phyloP scores from a whole-genome alignment of 176 grass and related monocot genomes.

The Eragrostis nindensis region DNA sequence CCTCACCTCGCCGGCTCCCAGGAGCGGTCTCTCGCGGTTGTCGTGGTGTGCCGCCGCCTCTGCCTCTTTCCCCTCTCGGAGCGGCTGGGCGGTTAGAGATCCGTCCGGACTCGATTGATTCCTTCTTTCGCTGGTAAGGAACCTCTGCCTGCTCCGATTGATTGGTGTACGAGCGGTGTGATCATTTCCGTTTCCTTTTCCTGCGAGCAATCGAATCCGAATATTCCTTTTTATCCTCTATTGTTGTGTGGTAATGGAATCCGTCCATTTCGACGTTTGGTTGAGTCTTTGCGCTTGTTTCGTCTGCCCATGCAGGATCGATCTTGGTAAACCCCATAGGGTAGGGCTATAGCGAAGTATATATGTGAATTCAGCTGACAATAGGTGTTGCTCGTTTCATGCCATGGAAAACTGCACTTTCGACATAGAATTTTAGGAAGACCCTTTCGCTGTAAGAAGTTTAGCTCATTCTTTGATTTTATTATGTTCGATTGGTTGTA shows the following conservation, averaged over 20 bases:
- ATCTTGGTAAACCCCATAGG: background rate
- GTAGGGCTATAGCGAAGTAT: background rate
- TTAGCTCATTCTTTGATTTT: background rate
- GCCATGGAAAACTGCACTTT: background rate
- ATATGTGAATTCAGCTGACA: background rate
- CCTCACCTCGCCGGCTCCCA: background rate
- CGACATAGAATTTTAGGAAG: background rate
- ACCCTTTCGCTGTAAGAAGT: background rate
- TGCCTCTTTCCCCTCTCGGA: background rate
- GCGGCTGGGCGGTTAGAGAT: background rate
- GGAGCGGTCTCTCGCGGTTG: background rate
- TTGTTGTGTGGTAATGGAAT: background rate
- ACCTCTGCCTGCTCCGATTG: background rate
- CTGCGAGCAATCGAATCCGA: background rate
- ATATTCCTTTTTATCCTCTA: background rate
- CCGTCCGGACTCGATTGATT: background rate
- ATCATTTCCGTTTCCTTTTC: background rate
- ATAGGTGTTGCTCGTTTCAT: background rate
- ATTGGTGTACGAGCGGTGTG: background rate
- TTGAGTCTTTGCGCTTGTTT: no score
- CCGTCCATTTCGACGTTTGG: no score
- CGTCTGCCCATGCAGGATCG: background rate
- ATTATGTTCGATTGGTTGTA: background rate
- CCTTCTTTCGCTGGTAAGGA: background rate
- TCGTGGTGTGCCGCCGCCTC: background rate